phyloP scores from a whole-genome alignment of 1,139 yeast species.

The Diutina pseudorugosa region DNA sequence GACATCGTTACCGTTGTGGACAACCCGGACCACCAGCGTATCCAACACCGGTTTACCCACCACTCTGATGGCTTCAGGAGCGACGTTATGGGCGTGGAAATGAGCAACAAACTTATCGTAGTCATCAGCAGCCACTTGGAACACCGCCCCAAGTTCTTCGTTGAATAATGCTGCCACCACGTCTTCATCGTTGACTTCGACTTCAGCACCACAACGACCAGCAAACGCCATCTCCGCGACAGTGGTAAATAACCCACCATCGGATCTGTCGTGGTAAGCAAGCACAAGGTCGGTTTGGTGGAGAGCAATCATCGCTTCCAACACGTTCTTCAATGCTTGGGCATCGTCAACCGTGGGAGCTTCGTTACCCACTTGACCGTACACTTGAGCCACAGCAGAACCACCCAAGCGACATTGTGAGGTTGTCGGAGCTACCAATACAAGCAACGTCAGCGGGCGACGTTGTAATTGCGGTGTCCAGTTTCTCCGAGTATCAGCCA shows the following conservation, averaged over 20 bases:
- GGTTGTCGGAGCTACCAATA: constrained; percentile 69
- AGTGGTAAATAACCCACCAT: constrained; percentile 89
- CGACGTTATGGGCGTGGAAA: constrained; percentile 45
- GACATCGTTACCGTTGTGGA: constrained; percentile 30
- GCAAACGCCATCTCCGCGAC: constrained; percentile 95
- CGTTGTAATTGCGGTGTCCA: constrained; percentile 84
- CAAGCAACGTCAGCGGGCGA: constrained; percentile 26
- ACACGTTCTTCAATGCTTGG: constrained; percentile 49
- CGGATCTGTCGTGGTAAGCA: constrained; percentile 94
- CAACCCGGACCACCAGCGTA: constrained; percentile 39
- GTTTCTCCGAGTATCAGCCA: constrained; percentile 70
- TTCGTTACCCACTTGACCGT: constrained; percentile 68
- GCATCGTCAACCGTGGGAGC: constrained; percentile 79
- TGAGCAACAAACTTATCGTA: constrained; percentile 42
- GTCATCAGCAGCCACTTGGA: constrained; percentile 61
- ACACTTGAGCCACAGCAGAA: constrained; percentile 91
- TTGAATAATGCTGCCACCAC: constrained; percentile 55
- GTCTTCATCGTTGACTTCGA: constrained; percentile 32
- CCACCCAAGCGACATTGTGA: constrained; percentile 69
- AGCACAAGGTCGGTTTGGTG: constrained; percentile 60
- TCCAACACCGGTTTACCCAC: constrained; percentile 46
- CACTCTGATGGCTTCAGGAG: constrained; percentile 36
- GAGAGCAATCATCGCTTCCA: constrained; percentile 54
- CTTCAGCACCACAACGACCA: constrained; percentile 63
- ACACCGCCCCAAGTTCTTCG: constrained; percentile 94